Evolutionary conservation across 2,329 filamentous ascomycete genomes (phyloP), one percentile per base, ranked within the genome.

Genomic region (Akanthomyces dipterigenus): DNA sequence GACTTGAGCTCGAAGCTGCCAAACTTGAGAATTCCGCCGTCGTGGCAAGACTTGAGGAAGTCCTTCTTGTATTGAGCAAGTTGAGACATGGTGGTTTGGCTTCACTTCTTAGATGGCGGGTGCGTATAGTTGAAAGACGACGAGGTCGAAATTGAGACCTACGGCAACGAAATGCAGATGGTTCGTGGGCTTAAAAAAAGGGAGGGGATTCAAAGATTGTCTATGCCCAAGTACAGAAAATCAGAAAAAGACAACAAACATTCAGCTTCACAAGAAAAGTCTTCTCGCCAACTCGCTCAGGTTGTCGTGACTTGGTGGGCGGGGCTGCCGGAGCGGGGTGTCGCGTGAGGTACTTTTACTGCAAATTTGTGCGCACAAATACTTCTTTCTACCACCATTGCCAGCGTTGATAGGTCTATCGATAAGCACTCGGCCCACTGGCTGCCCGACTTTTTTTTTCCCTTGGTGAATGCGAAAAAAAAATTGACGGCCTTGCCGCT

Each of bases 1-100:
- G 93, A 97, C 79, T 99, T 99, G 72, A 99, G 86, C 68, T 88
- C 90, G 78, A 91, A 95, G 72, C 82, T 86, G 74, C 91, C 91
- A 73, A 95, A 95, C 70, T 87, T 89, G 67, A 95, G 84, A 69
- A 90, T 87, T 65, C 83, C 82, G 68, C 87, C 86, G 24, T 79
- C 75, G 66, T 93, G 82, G 70, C 88, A 84, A 62, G 88, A 83
- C 70, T 84, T 76, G 68, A 95, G 82, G 74, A 96, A 91, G 63
- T 83, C 80, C 66, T 84, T 77, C 76, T 95, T 95, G 80, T 88
- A 89, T 56, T 81, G 74, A 42, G 83, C 75, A 34, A 88, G 80
- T 57, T 75, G 69, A 60, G 72, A 63, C 62, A 77, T 81, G 59
- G 63, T 72, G 60, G 55, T 49, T 42, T 22, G 22, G 24, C 16